phyloP scores from a whole-genome alignment of 345 rosid genomes.

The Syzygium oleosum region DNA sequence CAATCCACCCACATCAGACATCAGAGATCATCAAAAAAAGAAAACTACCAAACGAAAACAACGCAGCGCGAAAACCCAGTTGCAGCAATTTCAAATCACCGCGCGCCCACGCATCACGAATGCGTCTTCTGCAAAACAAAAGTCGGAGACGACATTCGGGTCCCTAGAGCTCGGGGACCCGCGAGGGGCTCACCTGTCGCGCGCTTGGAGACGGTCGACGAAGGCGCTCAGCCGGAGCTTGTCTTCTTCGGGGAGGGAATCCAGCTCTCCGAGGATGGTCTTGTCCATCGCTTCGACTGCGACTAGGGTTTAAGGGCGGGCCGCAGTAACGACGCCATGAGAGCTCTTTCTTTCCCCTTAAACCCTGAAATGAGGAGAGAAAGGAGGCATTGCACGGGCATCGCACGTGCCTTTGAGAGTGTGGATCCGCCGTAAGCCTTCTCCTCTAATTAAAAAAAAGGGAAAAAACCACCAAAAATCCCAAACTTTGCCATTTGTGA shows the following conservation, averaged over 20 bases:
- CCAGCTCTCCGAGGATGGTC: slow-evolving; percentile 4
- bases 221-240: slow-evolving; percentile 4
- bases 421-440: not conserved
- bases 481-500: too few species aligned
- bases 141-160: too few species aligned
- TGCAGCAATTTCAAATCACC: not conserved
- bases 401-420: not conserved
- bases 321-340: not conserved
- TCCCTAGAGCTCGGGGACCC: not conserved
- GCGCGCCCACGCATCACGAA: not conserved
- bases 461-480: too few species aligned
- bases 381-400: not conserved
- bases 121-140: not conserved
- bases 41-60: not conserved
- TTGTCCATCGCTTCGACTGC: slow-evolving; percentile 3
- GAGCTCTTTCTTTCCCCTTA: not conserved
- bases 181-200: slow-evolving; percentile 9
- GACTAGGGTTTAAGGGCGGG: not conserved
- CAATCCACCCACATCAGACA: not conserved
- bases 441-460: too few species aligned
- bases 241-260: slow-evolving; percentile 11
- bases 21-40: not conserved
- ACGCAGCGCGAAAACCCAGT: not conserved
- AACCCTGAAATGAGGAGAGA: not conserved
- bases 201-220: slow-evolving; percentile 1